A percentile compares a stretch with the other conserved stretches of the same genome.
These are phyloP conservation scores for Solanum bulbocastanum DNA, from an alignment of 257 asterid species.

Conservation along the genomic window DNA sequence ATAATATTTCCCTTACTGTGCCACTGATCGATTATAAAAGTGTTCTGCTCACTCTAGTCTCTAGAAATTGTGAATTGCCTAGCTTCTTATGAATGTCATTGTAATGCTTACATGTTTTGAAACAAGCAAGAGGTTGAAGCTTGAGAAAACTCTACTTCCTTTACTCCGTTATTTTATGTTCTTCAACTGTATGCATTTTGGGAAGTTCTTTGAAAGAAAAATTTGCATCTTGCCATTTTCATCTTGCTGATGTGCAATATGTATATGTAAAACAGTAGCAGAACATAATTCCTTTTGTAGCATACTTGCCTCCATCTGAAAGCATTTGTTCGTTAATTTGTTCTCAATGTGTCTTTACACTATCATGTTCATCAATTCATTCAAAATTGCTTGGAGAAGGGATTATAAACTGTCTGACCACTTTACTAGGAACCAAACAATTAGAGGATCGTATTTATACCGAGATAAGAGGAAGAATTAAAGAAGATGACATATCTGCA, in stretches of 20 bases:
- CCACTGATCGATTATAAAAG: not conserved
- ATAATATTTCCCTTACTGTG: not conserved
- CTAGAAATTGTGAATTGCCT: not conserved
- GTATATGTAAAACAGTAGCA: not conserved
- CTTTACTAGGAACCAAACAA: conserved; percentile 53
- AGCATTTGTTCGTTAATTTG: not conserved
- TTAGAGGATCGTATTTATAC: conserved; percentile 62
- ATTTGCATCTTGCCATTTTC: not conserved
- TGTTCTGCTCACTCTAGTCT: not conserved
- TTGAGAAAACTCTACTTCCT: not conserved
- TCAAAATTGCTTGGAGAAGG: not conserved
- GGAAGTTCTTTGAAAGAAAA: not conserved
- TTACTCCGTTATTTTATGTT: not conserved
- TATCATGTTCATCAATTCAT: not conserved
- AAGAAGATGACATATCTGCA: conserved; percentile 86
- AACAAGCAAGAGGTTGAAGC: not conserved
- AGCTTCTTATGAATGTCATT: not conserved
- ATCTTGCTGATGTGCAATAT: not conserved
- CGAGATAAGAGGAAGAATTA: conserved; percentile 76
- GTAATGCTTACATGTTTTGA: not conserved
- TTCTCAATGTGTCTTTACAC: not conserved
- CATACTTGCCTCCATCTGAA: not conserved
- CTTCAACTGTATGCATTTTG: not conserved
- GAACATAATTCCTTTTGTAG: not conserved
- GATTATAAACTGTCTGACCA: not conserved